These are phyloP conservation scores for Xylaria palmicola DNA, from an alignment of 495 filamentous ascomycete genomes.

Conservation along the genomic window DNA sequence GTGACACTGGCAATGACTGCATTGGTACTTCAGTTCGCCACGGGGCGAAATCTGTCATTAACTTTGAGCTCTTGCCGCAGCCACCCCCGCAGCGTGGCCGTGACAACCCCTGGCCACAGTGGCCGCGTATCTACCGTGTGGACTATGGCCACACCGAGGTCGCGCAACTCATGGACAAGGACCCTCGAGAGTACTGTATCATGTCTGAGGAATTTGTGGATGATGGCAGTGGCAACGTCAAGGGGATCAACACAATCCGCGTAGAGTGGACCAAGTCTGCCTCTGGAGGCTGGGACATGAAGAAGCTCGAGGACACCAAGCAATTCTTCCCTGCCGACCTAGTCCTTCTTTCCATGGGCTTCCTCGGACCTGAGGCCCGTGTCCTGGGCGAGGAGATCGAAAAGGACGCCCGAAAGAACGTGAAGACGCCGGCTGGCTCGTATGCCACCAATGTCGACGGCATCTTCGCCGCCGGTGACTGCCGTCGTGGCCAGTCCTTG, in stretches of 20 bases:
- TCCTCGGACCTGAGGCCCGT: slow-evolving; percentile 92
- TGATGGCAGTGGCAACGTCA: slow-evolving; percentile 84
- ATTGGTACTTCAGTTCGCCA: slow-evolving; percentile 98
- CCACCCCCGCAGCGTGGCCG: slow-evolving; percentile 90
- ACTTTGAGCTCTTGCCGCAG: slow-evolving; percentile 96
- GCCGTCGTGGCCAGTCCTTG: slow-evolving; percentile 90
- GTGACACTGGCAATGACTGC: slow-evolving; percentile 99
- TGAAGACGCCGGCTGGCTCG: slow-evolving; percentile 90
- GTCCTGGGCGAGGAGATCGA: slow-evolving; percentile 84
- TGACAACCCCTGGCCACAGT: slow-evolving; percentile 99
- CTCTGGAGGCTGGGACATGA: slow-evolving; percentile 98
- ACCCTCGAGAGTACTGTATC: slow-evolving; percentile 97
- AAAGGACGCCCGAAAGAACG: slow-evolving; percentile 91
- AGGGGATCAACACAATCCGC: slow-evolving; percentile 95
- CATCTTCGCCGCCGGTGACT: slow-evolving; percentile 95
- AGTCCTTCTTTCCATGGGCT: slow-evolving; percentile 96
- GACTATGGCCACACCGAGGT: slow-evolving; percentile 98
- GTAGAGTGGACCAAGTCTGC: slow-evolving; percentile 95
- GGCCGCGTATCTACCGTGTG: slow-evolving; percentile 97
- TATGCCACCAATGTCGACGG: slow-evolving; percentile 88
- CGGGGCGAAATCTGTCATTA: slow-evolving; percentile 92
- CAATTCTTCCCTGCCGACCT: slow-evolving; percentile 98
- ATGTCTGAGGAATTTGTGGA: slow-evolving; percentile 98
- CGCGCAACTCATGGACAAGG: slow-evolving; percentile 94
- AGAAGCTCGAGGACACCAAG: slow-evolving; percentile 90